These are phyloP conservation scores for Noccaea bulbosa DNA, from an alignment of 345 rosid genomes.

Conservation along the genomic window DNA sequence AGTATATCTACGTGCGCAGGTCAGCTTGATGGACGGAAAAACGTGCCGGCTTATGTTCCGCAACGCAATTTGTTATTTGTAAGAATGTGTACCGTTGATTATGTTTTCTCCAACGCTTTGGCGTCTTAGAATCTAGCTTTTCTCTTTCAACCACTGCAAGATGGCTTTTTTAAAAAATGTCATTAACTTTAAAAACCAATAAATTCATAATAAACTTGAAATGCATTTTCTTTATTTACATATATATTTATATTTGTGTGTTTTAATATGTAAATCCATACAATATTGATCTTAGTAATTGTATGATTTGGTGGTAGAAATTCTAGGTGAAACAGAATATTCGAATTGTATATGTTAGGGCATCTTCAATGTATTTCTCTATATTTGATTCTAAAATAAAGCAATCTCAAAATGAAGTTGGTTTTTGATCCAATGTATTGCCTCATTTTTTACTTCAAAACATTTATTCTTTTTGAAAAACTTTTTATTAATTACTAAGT, in stretches of 20 bases:
- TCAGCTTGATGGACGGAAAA: not conserved
- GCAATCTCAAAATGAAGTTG: no score
- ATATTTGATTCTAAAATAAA: no score
- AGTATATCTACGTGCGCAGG: slow-evolving; percentile 22
- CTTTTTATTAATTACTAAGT: no score
- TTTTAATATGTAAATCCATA: no score
- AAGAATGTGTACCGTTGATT: slow-evolving; percentile 31
- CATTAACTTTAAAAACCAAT: not conserved
- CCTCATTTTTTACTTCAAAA: no score
- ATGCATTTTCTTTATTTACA: not conserved
- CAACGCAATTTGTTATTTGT: not conserved
- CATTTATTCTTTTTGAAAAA: no score
- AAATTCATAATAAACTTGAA: not conserved
- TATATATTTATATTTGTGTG: not conserved
- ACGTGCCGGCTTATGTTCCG: slow-evolving; percentile 30
- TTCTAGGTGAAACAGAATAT: not conserved
- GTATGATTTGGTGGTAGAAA: not conserved
- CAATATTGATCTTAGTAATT: not conserved
- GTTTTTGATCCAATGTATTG: no score
- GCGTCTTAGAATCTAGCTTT: slow-evolving; percentile 12
- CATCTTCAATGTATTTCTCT: no score
- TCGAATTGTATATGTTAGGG: not conserved
- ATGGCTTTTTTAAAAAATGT: not conserved
- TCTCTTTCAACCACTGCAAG: not conserved
- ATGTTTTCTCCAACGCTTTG: slow-evolving; percentile 25